Percentiles rank a stretch among this genome's conserved stretches.
phyloP scores from a whole-genome alignment of 2,329 filamentous ascomycete genomes.

The Colletotrichum phormii region DNA sequence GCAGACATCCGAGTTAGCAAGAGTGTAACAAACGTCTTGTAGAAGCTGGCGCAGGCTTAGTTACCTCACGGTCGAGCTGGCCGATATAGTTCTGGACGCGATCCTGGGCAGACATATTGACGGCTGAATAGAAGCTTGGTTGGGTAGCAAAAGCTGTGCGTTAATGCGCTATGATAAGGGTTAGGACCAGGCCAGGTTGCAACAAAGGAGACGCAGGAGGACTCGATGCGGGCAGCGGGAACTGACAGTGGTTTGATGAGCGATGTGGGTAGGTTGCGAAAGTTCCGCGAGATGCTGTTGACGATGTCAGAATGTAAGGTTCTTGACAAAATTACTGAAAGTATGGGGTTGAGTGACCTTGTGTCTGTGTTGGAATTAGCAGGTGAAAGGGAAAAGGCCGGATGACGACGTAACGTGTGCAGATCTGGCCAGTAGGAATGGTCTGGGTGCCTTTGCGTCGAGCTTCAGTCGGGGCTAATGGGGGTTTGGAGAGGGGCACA shows the following conservation, averaged over 20 bases:
- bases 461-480: slow-evolving; percentile 35
- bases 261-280: slow-evolving; percentile 4
- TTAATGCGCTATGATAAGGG: slow-evolving; percentile 35
- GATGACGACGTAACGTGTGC: slow-evolving; percentile 40
- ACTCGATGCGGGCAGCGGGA: slow-evolving; percentile 8
- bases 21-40: neutral
- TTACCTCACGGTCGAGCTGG: slow-evolving; percentile 85
- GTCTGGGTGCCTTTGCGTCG: slow-evolving; percentile 36
- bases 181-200: slow-evolving; percentile 35
- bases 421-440: slow-evolving; percentile 37
- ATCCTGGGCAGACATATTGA: slow-evolving; percentile 79
- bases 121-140: slow-evolving; percentile 37
- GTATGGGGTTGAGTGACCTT: slow-evolving; percentile 32
- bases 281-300: slow-evolving; percentile 22
- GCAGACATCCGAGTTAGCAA: slow-evolving; percentile 8
- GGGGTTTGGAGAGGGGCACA: slow-evolving; percentile 39
- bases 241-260: slow-evolving; percentile 22
- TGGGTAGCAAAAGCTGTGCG: slow-evolving; percentile 35
- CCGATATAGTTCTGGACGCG: slow-evolving; percentile 81
- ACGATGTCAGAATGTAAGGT: slow-evolving; percentile 26
- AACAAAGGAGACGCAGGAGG: neutral
- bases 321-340: slow-evolving; percentile 23
- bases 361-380: slow-evolving; percentile 36
- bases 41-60: neutral
- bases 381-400: slow-evolving; percentile 33